Evolutionary conservation across 768 basidiomycete species (phyloP), one percentile per base, ranked within the genome.

Genomic region (Termitomyces sp.): DNA sequence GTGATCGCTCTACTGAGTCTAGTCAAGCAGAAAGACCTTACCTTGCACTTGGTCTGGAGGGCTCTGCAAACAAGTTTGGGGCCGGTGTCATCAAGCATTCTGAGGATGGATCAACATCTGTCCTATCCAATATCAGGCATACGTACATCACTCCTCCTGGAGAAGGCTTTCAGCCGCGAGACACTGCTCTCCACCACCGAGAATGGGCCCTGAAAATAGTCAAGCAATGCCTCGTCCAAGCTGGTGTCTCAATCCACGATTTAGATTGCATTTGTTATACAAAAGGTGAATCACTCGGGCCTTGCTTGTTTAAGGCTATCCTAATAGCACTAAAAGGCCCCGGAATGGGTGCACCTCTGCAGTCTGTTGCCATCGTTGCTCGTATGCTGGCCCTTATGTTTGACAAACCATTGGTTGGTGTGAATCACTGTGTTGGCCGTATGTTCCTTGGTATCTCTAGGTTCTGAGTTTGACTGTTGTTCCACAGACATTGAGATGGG

Each of bases 401-500:
- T 70, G 72, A 83, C 63, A 98, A 97, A 66, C 96, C 97, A 3
- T 78, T 99, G 5, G 85, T 99, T 3, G 95, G 94, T 1, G 97
- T 98, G n/a, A 99, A 99, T 69, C 97, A 99, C 70, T 99, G 97
- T 65, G 86, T 99, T 32, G 97, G 97, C 48, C 97, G 97, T 98
- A 66, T 72, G 92, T 73, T 16, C 55, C 44, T 54, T 49, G 45
- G 19, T 14, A 28, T 27, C 45, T 34, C 9, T 30, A 19, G 40
- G 28, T 43, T 60, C 39, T 40, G 28, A 40, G 19, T n/a, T 10
- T 23, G 28, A 25, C 5, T 19, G 23, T 54, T 43, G 21, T 57
- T 21, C 16, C 14, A 27, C 67, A 98, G 97, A 99, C 70, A 99
- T 99, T 61, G 97, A 99, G 72, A 99, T 98, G 89, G 97, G 97